Base-by-base conservation (phyloP, 257 asterid genomes). In the Penstemon barbatus region DNA sequence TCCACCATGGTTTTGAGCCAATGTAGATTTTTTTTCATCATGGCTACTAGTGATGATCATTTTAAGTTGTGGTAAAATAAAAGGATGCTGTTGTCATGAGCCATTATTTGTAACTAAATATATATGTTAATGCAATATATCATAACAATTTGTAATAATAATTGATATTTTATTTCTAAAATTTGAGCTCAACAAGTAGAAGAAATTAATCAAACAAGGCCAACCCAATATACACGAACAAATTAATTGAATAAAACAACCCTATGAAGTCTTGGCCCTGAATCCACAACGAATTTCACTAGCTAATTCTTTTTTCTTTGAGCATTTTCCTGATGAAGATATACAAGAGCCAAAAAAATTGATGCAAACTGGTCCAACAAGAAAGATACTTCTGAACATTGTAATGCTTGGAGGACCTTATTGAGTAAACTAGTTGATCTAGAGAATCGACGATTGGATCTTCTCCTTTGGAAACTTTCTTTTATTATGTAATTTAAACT, bases 401-500 rank as follows among this genome's bases (percentile, higher is more conserved):
- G 43, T 5, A 36, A 45, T 42, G 44, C 66, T 10, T 66, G 60
- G 37, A 42, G 8, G 11, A 68, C 58, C 57, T 50, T 61, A 66
- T 73, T 51, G 45, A 42, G 25, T 61, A 52, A 41, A 61, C 40
- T 19, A 51, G 33, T 36, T 61, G 55, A 51, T 61, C 1, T 11
- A 45, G 40, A 12, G 19, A 46, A 4, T 65, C 10, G 64, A 40
- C 15, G 25, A 41, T 50, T 51, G 57, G 58, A 40, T 58, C 68
- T 58, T 58, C 53, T 9, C 51, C 61, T 50, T 52, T 6, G 12
- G 68, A 65, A 65, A 57, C 50, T 57, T 49, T 50, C 68, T 37
- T 45, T 66, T 73, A 66, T 65, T 73, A 33, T 43, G 45, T 57
- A 7, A 8, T 13, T 58, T n/a, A 15, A 65, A 65, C 12, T 39